phyloP scores from a whole-genome alignment of 768 basidiomycete species.

The Amanita inopinata region DNA sequence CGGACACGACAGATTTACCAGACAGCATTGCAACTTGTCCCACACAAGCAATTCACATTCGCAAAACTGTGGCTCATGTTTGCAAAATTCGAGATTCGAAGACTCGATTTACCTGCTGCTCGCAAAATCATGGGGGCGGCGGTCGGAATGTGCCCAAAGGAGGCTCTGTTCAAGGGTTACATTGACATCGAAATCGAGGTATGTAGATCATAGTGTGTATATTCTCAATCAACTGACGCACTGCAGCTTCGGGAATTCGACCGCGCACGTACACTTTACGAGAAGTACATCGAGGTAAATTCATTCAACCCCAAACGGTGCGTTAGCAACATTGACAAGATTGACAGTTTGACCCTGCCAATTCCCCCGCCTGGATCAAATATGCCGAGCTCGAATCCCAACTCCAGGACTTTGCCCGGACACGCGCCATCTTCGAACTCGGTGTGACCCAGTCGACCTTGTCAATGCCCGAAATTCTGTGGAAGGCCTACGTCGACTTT shows the following conservation, averaged over 20 bases:
- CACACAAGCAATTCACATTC: conserved; percentile 96
- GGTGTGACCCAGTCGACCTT: conserved; percentile 75
- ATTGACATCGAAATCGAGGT: conserved; percentile 90
- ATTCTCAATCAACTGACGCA: conserved; percentile 2
- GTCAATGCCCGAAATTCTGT: conserved; percentile 90
- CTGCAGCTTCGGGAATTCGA: conserved; percentile 87
- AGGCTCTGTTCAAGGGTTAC: conserved; percentile 91
- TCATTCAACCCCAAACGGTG: too few relatives aligned
- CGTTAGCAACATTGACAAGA: conserved; percentile 7
- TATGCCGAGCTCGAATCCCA: conserved; percentile 87
- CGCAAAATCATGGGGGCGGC: conserved; percentile 83
- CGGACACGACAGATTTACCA: conserved; percentile 89
- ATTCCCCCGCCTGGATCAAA: conserved; percentile 92
- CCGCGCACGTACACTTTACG: conserved; percentile 80
- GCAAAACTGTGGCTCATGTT: conserved; percentile 94
- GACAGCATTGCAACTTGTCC: conserved; percentile 79
- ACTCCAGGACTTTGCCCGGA: conserved; percentile 79
- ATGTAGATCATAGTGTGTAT: too few relatives aligned
- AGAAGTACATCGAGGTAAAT: conserved; percentile 90
- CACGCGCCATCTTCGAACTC: conserved; percentile 91
- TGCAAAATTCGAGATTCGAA: conserved; percentile 85
- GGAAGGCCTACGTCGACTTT: conserved; percentile 96
- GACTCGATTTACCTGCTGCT: conserved; percentile 72
- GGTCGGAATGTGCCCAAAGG: conserved; percentile 95
- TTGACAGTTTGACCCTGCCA: conserved; percentile 72